These are phyloP conservation scores for Phytopythium kandeliae DNA, from an alignment of 352 stramenopile species.

Conservation along the genomic window DNA sequence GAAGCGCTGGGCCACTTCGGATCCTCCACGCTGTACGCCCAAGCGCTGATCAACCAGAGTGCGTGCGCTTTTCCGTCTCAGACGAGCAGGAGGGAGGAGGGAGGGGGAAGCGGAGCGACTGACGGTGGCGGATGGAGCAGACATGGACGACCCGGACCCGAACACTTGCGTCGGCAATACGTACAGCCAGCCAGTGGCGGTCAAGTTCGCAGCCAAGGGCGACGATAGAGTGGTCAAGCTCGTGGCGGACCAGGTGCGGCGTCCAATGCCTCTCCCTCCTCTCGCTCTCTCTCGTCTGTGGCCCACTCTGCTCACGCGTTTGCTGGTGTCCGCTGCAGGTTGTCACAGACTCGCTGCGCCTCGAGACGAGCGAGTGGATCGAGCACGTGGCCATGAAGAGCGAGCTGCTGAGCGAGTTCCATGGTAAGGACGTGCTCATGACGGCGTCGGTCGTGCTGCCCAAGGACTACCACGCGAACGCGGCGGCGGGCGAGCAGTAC, in stretches of 20 bases:
- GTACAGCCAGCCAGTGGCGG: slow-evolving; percentile 46
- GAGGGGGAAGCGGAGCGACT: background rate
- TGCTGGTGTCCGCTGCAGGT: too few species aligned
- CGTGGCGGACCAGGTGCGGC: slow-evolving; percentile 39
- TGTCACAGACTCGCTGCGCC: slow-evolving; percentile 35
- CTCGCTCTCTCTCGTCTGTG: background rate
- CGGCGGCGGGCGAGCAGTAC: slow-evolving; percentile 18
- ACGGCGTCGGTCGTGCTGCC: slow-evolving; percentile 59
- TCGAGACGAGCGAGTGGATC: slow-evolving; percentile 46
- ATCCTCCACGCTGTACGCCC: slow-evolving; percentile 41
- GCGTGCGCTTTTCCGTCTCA: too few species aligned
- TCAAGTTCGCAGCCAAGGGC: slow-evolving; percentile 22
- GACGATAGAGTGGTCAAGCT: slow-evolving; percentile 34
- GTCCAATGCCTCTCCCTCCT: background rate
- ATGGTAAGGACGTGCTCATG: slow-evolving; percentile 62
- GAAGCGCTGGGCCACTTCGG: slow-evolving; percentile 41
- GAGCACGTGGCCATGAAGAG: slow-evolving; percentile 69
- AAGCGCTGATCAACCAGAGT: slow-evolving; percentile 65
- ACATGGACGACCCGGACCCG: slow-evolving; percentile 58
- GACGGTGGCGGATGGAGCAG: slow-evolving; percentile 11
- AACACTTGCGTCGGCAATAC: slow-evolving; percentile 58
- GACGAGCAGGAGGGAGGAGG: too few species aligned
- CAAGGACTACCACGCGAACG: slow-evolving; percentile 37
- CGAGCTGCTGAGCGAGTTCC: slow-evolving; percentile 57
- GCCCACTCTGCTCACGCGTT: background rate